Evolutionary conservation across 2,329 filamentous ascomycete genomes (phyloP), one percentile per base, ranked within the genome.

Genomic region (Fusarium buxicola): DNA sequence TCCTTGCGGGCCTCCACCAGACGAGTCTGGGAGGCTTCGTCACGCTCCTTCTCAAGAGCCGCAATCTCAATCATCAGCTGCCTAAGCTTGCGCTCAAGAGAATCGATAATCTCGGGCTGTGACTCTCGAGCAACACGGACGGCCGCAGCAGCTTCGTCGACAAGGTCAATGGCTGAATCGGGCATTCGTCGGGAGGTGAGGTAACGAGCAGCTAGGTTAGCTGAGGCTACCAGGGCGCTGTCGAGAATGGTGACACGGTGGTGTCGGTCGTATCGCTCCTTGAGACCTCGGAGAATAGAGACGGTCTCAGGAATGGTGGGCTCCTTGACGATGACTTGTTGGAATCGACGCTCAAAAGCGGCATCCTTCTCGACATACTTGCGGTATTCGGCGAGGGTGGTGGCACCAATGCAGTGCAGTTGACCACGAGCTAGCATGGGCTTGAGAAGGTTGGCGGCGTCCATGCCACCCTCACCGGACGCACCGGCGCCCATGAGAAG

Each of bases 331-430:
- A 99, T 79, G 34, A 99, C 95, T 78, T 99, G 95, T 77, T 99
- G 95, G 85, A 99, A 99, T 77, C 95, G 92, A 78, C 95, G 92
- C 79, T 99, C 95, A 75, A 99, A 99, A 41, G 95, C 95, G 40
- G 92, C 91, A 72, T 99, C 95, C 80, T 99, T 99, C 77, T 99
- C 95, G 64, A 99, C 97, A 78, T 99, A 98, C 78, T 99, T 99
- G 73, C 95, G 88, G 79, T 99, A 99, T 76, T 99, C 95, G 60
- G 89, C 88, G 56, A 99, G 85, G 2, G 95, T 99, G 2, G 95
- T 99, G 7, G 95, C 95, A 77, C 95, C 95, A 64, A 99, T 98
- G 74, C 95, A 99, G 83, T 99, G 95, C 58, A 99, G 84, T 76
- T 98, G 94, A 50, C 95, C 95, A 74, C 95, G 89, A 59, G 95